Evolutionary conservation across 2,329 filamentous ascomycete genomes (phyloP).

Genomic region (Aspergillaceae sp.): DNA sequence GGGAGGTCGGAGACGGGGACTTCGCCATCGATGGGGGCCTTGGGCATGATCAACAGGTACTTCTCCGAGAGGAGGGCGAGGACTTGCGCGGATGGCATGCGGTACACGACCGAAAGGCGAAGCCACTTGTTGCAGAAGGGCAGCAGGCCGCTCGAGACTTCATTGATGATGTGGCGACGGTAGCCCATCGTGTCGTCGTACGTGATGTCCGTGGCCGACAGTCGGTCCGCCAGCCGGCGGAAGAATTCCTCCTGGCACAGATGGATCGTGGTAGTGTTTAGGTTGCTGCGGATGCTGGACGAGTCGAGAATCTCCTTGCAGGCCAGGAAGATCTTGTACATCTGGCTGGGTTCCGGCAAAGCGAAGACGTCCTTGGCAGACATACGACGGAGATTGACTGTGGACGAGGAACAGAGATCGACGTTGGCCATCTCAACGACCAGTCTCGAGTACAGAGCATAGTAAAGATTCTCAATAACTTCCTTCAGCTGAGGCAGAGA

Average conservation of each 20-base stretch:
- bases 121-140: conserved; percentile 23
- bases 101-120: conserved; percentile 20
- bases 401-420: conserved; percentile 27
- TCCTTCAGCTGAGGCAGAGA: conserved; percentile 23
- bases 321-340: conserved; percentile 24
- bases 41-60: conserved; percentile 22
- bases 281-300: conserved; percentile 16
- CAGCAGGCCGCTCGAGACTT: conserved; percentile 15
- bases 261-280: conserved; percentile 19
- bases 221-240: conserved; percentile 12
- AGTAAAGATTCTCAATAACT: conserved; percentile 29
- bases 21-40: conserved; percentile 7
- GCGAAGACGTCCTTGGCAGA: conserved; percentile 9
- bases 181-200: conserved; percentile 22
- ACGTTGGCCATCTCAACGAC: conserved; percentile 29
- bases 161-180: conserved; percentile 17
- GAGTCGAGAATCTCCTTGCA: conserved; percentile 27
- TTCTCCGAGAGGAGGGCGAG: conserved; percentile 28
- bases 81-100: conserved; percentile 20
- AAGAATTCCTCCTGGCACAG: conserved; percentile 24
- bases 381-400: conserved; percentile 14
- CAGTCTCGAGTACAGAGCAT: conserved; percentile 28
- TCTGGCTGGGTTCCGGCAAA: conserved; percentile 27
- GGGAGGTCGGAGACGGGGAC: conserved; percentile 14
- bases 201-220: conserved; percentile 7